Percentiles rank a stretch among this genome's conserved stretches.
phyloP scores from a whole-genome alignment of 1,139 yeast genomes.

The Sugiyamaella sp. region DNA sequence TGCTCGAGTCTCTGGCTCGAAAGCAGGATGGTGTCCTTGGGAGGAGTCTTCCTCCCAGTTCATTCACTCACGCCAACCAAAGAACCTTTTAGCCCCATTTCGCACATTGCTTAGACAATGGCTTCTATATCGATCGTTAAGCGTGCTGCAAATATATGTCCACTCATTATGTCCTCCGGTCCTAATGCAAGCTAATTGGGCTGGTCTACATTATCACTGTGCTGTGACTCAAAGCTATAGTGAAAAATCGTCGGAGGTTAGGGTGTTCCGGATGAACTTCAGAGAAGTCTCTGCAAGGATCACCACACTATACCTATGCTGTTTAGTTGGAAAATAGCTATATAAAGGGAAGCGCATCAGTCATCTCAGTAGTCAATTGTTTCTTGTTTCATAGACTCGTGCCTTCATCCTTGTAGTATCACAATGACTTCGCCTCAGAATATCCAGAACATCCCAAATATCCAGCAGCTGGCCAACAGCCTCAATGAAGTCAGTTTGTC shows the following conservation, averaged over 20 bases:
- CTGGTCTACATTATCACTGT: background rate
- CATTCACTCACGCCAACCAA: too few relatives aligned
- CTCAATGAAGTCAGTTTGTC: slow-evolving; percentile 59
- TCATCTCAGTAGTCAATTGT: background rate
- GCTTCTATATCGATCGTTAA: too few relatives aligned
- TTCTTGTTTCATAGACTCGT: background rate
- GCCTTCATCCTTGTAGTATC: background rate
- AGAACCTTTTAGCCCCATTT: too few relatives aligned
- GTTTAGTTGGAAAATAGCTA: slow-evolving; percentile 5
- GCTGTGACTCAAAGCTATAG: slow-evolving; percentile 3
- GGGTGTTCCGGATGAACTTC: background rate
- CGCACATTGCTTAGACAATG: too few relatives aligned
- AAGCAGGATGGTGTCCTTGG: too few relatives aligned
- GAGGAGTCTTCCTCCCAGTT: too few relatives aligned
- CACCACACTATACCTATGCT: background rate
- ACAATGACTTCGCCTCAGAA: slow-evolving; percentile 72
- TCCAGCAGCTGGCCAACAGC: slow-evolving; percentile 48
- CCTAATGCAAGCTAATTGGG: background rate
- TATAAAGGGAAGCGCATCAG: slow-evolving; percentile 13
- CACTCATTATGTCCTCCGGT: too few relatives aligned
- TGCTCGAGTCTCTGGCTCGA: too few relatives aligned
- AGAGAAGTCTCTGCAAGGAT: background rate
- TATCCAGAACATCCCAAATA: slow-evolving; percentile 46
- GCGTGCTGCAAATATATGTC: too few relatives aligned
- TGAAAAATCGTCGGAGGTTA: background rate